Evolutionary conservation across 2,329 filamentous ascomycete species (phyloP).

Genomic region (Plenodomus tracheiphilus): DNA sequence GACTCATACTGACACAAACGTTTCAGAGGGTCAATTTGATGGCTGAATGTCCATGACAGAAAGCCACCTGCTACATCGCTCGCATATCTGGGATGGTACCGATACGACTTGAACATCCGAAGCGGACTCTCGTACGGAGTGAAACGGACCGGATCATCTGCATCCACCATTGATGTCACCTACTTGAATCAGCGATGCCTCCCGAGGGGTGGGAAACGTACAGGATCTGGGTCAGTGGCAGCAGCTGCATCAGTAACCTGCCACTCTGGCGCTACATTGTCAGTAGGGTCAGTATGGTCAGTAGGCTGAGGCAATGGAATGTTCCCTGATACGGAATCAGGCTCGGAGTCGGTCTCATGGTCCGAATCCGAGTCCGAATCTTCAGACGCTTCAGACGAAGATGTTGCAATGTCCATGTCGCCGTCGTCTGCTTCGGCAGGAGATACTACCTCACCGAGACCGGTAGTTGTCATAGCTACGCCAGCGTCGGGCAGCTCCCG

Average conservation of each 20-base stretch:
- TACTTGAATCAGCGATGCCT: conserved; percentile 22
- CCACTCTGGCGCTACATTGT: conserved; percentile 47
- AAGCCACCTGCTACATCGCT: conserved; percentile 73
- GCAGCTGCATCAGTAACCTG: conserved; percentile 28
- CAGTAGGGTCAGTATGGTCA: too few relatives aligned
- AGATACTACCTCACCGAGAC: background rate
- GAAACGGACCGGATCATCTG: conserved; percentile 38
- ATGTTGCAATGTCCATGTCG: conserved; percentile 42
- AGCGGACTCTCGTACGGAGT: conserved; percentile 82
- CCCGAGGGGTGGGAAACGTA: conserved; percentile 17
- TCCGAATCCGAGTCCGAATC: conserved; percentile 24
- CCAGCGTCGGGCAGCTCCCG: conserved; percentile 11
- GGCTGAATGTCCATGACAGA: conserved; percentile 90
- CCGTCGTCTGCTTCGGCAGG: conserved; percentile 31
- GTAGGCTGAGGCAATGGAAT: conserved; percentile 13
- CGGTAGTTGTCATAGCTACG: background rate
- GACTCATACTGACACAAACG: conserved; percentile 78
- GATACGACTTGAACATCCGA: conserved; percentile 80
- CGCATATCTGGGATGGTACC: conserved; percentile 80
- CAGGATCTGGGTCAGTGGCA: conserved; percentile 12
- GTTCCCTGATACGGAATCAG: conserved; percentile 14
- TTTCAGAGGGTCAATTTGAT: conserved; percentile 77
- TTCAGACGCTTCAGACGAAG: conserved; percentile 28
- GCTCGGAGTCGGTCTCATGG: conserved; percentile 19
- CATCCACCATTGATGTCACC: conserved; percentile 13